A percentile compares a stretch with the other conserved stretches of the same genome.
Evolutionary conservation across 306 rosid species (phyloP).

Genomic region (Acmispon strigosus): DNA sequence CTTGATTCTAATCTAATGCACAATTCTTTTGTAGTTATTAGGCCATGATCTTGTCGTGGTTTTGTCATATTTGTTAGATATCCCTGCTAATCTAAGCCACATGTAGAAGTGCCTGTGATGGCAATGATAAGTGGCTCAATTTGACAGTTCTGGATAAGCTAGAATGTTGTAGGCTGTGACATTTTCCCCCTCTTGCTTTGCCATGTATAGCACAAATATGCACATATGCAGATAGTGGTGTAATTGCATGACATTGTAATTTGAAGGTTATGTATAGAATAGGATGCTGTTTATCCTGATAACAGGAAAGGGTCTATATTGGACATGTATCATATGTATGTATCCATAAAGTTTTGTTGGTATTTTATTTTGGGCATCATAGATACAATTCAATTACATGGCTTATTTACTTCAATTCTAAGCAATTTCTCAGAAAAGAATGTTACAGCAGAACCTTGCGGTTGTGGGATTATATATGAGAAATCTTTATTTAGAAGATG

Average conservation of each 20-base stretch:
- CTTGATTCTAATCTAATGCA: constrained; percentile 29
- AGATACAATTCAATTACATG: background rate
- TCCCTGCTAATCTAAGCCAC: constrained; percentile 27
- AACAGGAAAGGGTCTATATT: background rate
- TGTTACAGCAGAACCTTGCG: background rate
- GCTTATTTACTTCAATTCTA: background rate
- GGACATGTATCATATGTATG: constrained; percentile 13
- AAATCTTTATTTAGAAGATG: background rate
- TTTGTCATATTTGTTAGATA: constrained; percentile 13
- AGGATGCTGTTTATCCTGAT: constrained; percentile 17
- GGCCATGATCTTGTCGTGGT: constrained; percentile 20
- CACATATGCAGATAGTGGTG: constrained; percentile 32
- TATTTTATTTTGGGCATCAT: constrained; percentile 13
- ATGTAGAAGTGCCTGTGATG: constrained; percentile 22
- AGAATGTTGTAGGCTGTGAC: constrained; percentile 30
- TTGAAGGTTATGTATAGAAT: constrained; percentile 30
- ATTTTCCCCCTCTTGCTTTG: constrained; percentile 23
- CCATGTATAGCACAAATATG: constrained; percentile 39
- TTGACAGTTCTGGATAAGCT: constrained; percentile 17
- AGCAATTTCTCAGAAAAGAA: background rate
- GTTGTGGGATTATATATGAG: background rate
- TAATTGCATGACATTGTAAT: constrained; percentile 33
- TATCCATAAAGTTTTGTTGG: constrained; percentile 24
- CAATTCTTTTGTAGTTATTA: constrained; percentile 25
- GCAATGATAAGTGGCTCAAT: constrained; percentile 32